phyloP scores from a whole-genome alignment of 352 stramenopile genomes.

The Phytophthora macrochlamydospora region DNA sequence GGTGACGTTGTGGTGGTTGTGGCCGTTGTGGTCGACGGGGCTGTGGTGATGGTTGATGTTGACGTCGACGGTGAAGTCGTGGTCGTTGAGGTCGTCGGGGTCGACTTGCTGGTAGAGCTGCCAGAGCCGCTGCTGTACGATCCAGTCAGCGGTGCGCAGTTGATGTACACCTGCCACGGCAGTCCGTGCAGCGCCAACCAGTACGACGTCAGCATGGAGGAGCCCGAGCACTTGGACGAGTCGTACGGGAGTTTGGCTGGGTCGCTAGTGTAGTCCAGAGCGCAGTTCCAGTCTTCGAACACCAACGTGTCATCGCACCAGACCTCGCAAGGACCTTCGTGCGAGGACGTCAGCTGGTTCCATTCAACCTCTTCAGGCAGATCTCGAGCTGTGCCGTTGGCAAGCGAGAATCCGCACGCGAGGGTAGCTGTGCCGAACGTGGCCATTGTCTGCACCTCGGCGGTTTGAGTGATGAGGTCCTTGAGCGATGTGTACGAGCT shows the following conservation, averaged over 20 bases:
- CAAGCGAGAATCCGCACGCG: constrained; percentile 24
- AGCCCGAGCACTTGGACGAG: constrained; percentile 45
- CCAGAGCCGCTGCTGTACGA: constrained; percentile 8
- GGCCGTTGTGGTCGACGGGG: not conserved
- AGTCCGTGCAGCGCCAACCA: constrained; percentile 45
- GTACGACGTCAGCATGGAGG: constrained; percentile 42
- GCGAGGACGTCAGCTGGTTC: constrained; percentile 41
- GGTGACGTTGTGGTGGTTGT: constrained; percentile 6
- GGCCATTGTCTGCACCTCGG: constrained; percentile 14
- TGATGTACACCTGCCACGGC: constrained; percentile 45
- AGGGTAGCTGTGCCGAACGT: constrained; percentile 17
- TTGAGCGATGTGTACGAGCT: constrained; percentile 36
- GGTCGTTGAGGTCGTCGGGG: not conserved
- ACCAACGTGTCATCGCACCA: constrained; percentile 55
- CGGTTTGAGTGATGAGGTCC: constrained; percentile 17
- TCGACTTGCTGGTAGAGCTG: not conserved
- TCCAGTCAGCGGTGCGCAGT: constrained; percentile 24
- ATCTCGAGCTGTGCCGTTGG: constrained; percentile 23
- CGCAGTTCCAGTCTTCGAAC: constrained; percentile 58
- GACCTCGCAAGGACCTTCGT: constrained; percentile 55
- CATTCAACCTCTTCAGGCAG: constrained; percentile 45
- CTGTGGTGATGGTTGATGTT: not conserved
- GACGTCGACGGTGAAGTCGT: not conserved
- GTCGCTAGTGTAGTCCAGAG: constrained; percentile 36
- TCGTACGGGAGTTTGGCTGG: constrained; percentile 48